These are phyloP conservation scores for Colletotrichum destructivum DNA, from an alignment of 2,329 filamentous ascomycete genomes.

Conservation along the genomic window DNA sequence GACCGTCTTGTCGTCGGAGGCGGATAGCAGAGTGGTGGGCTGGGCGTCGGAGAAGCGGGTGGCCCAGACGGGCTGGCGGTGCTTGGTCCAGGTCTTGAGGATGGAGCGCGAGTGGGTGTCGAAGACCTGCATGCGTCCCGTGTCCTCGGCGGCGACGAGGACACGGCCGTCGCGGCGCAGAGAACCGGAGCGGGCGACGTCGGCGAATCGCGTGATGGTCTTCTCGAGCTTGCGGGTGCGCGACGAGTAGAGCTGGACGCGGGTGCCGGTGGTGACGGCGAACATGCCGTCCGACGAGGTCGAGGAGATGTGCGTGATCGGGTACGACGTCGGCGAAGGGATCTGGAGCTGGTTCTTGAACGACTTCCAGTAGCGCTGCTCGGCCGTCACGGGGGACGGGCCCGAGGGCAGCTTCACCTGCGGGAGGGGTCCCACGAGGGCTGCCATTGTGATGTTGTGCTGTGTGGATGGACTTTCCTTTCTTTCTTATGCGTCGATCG, in stretches of 20 bases:
- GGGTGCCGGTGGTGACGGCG: constrained; percentile 93
- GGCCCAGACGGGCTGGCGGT: constrained; percentile 94
- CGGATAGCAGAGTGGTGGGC: constrained; percentile 88
- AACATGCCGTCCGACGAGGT: constrained; percentile 78
- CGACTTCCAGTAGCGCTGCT: constrained; percentile 96
- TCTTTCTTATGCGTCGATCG: background rate
- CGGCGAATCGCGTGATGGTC: constrained; percentile 94
- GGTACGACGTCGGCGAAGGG: constrained; percentile 90
- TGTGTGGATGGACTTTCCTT: background rate
- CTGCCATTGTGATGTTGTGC: constrained; percentile 75
- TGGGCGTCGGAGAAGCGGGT: constrained; percentile 94
- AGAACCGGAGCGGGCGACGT: constrained; percentile 90
- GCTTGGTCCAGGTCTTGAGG: constrained; percentile 93
- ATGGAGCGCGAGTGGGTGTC: constrained; percentile 91
- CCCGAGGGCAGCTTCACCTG: constrained; percentile 87
- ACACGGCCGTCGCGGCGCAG: constrained; percentile 91
- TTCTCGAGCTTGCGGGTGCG: constrained; percentile 93
- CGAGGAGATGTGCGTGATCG: constrained; percentile 90
- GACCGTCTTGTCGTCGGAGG: constrained; percentile 93
- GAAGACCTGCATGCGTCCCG: constrained; percentile 94
- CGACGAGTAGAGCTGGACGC: constrained; percentile 94
- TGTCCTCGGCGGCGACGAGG: constrained; percentile 91
- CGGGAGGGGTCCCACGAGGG: constrained; percentile 84
- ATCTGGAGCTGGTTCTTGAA: constrained; percentile 94
- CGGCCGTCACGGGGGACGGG: constrained; percentile 86